Evolutionary conservation across 768 basidiomycete species (phyloP), one percentile per base, ranked within the genome.

Genomic region (Trametes villosa): DNA sequence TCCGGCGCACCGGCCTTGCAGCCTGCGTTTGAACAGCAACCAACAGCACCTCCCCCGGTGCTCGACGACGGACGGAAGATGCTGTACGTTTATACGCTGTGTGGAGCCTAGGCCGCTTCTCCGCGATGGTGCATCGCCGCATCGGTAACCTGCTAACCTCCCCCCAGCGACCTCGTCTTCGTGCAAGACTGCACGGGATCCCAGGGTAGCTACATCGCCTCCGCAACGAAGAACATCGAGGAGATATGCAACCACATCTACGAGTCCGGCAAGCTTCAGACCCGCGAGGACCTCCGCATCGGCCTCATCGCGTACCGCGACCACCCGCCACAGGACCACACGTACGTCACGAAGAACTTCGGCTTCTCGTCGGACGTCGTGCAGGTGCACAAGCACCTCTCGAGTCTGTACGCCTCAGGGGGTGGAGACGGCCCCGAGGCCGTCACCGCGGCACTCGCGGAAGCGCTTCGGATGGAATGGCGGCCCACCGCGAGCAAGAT

Each of bases 371-470:
- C 92, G 12, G 91, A 96, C 71, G 95, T 96, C 66, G 81, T 83
- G 68, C 84, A 91, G 70, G 91, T 98, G 24, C 91, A 96, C 67
- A 86, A 82, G 67, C 84, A 95, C 72, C 80, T 98, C 41, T 89
- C 91, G 45, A 81, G 83, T 18, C 77, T 96, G 64, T 95, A 94
- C 75, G 94, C 94, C 30, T 89, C 88, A 12, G 94, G 94, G 15
- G 93, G 94, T 12, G 92, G 93, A 13, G 96, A 97, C 79, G 96
- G 96, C 0, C 96, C 96, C 0, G 96, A 98, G 74, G 96, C 96
- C 15, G 92, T 98, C 61, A 98, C 96, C 0, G 95, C 96, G 3
- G 96, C 90, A 18, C 77, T 98, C 72, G 87, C 86, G 1, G 95
- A 96, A 70, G 88, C 89, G 9, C 68, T 95, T 69, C 85, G 87